Percentiles rank a stretch among this genome's conserved stretches.
These are phyloP conservation scores for Rhodotorula diobovata DNA, from an alignment of 768 basidiomycete species.

Conservation along the genomic window DNA sequence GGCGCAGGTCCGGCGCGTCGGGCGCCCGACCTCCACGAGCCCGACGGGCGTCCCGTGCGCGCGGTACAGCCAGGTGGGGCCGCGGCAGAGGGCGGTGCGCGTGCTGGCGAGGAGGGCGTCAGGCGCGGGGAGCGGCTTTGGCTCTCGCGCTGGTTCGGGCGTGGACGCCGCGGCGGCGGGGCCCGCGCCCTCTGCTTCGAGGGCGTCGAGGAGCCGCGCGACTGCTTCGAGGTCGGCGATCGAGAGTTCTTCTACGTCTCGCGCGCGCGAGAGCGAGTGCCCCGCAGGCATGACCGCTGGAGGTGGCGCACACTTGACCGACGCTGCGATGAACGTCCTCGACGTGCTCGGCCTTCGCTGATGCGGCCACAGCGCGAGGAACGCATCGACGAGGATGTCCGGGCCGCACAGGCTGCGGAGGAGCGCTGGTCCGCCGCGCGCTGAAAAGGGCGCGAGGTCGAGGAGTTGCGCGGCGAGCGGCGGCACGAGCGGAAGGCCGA, in stretches of 20 bases:
- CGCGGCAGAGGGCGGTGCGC: no score
- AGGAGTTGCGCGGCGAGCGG: slow-evolving; percentile 14
- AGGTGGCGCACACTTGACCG: not conserved
- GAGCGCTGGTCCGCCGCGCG: not conserved
- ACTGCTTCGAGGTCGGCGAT: not conserved
- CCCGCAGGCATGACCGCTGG: not conserved
- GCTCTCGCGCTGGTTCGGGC: no score
- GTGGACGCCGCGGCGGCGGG: no score
- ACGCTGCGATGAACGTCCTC: not conserved
- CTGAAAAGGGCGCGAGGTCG: slow-evolving; percentile 4
- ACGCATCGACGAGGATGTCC: not conserved
- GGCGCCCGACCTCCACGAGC: slow-evolving; percentile 11
- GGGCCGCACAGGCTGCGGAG: slow-evolving; percentile 18
- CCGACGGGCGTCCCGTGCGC: slow-evolving; percentile 7
- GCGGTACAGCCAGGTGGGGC: slow-evolving; percentile 16
- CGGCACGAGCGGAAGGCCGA: not conserved
- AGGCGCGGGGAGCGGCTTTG: not conserved
- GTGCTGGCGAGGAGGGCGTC: not conserved
- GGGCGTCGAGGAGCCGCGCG: not conserved
- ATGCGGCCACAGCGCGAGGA: slow-evolving; percentile 11
- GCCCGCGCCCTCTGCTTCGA: not conserved
- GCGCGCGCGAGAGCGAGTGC: not conserved
- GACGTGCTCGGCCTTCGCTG: not conserved
- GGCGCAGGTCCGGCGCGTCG: slow-evolving; percentile 11
- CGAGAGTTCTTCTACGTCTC: not conserved